Evolutionary conservation across 495 filamentous ascomycete species (phyloP).

Genomic region (Penicillium goetzii): DNA sequence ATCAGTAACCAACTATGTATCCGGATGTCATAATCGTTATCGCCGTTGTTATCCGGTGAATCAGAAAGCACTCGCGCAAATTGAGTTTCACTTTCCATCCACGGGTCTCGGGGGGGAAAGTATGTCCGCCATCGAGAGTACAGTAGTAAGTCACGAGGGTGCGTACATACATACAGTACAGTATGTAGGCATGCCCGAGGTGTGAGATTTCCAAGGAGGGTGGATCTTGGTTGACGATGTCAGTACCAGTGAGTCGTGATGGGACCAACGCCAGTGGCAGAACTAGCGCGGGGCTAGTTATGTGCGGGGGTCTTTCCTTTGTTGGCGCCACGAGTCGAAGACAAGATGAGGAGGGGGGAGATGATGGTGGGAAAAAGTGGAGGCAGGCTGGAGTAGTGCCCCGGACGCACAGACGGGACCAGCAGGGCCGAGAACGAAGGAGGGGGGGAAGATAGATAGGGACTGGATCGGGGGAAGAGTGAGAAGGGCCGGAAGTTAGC

Average conservation of each 20-base stretch:
- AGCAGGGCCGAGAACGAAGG: slow-evolving; percentile 24
- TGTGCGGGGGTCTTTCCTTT: background rate
- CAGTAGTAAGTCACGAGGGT: background rate
- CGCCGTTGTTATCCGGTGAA: slow-evolving; percentile 3
- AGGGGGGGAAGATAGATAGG: slow-evolving; percentile 21
- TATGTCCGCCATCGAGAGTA: background rate
- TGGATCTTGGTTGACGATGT: slow-evolving; percentile 2
- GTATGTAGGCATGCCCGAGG: background rate
- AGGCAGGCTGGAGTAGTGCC: background rate
- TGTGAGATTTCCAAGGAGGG: background rate
- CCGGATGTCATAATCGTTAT: slow-evolving; percentile 1
- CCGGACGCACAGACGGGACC: slow-evolving; percentile 24
- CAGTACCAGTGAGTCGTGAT: background rate
- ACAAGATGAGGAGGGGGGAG: background rate
- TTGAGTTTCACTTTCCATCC: slow-evolving; percentile 2
- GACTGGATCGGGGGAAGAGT: background rate
- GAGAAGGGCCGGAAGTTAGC: slow-evolving; percentile 4
- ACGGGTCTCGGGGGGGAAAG: slow-evolving; percentile 2
- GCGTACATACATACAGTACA: background rate
- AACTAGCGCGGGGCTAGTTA: slow-evolving; percentile 3
- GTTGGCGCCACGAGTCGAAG: slow-evolving; percentile 15
- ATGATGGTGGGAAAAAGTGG: background rate
- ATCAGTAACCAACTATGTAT: background rate
- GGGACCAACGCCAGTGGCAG: background rate
- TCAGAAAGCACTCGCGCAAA: background rate